Conservation (phyloP, 1,284 basidiomycete genomes). For the Malassezia arunalokei region DNA sequence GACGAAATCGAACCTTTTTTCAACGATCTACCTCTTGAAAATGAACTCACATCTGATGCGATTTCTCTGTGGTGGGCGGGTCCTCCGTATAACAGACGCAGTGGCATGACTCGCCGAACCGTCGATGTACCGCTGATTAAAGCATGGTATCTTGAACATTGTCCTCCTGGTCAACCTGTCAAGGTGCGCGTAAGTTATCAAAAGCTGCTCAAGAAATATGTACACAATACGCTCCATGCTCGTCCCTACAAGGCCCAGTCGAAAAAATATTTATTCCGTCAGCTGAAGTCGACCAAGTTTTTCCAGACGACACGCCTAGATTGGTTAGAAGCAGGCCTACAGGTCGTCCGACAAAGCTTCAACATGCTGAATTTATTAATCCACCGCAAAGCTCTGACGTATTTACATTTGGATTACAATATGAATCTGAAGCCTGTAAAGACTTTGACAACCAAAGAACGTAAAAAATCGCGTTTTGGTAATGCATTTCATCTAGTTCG, state of each 20-base stretch:
- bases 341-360: constrained; percentile 96
- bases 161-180: constrained; percentile 85
- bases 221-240: constrained; percentile 82
- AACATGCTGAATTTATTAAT: constrained; percentile 99
- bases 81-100: constrained; percentile 84
- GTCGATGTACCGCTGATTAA: constrained; percentile 93
- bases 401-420: constrained; percentile 83
- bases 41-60: constrained; percentile 84
- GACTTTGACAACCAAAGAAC: constrained; percentile 96
- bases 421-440: constrained; percentile 96
- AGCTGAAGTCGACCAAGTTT: constrained; percentile 96
- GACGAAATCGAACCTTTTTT: constrained; percentile 74
- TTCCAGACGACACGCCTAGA: constrained; percentile 96
- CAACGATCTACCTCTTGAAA: constrained; percentile 66
- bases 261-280: constrained; percentile 90
- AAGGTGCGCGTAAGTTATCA: constrained; percentile 99
- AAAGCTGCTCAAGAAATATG: constrained; percentile 91
- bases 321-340: constrained; percentile 97
- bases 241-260: constrained; percentile 88
- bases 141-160: constrained; percentile 89
- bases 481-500: constrained; percentile 96
- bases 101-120: constrained; percentile 79
- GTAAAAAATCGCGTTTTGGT: constrained; percentile 98
- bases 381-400: constrained; percentile 96
- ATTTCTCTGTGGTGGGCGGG: constrained; percentile 98